phyloP scores from a whole-genome alignment of 2,329 filamentous ascomycete genomes.

The Phialophora expanda region DNA sequence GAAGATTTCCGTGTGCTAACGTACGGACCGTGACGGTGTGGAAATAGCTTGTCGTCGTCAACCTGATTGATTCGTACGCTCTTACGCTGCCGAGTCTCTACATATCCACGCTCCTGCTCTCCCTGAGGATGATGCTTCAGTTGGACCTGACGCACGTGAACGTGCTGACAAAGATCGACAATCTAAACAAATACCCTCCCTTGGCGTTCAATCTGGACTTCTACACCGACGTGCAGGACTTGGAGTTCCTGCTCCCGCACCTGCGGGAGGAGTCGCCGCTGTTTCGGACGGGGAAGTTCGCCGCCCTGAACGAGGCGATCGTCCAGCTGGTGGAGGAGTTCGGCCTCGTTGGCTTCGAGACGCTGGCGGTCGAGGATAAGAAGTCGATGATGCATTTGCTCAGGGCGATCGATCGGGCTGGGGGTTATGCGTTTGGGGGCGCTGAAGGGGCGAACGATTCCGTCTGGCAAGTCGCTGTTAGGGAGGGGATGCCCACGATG shows the following conservation, averaged over 20 bases:
- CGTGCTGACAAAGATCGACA: conserved; percentile 97
- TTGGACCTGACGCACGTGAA: conserved; percentile 97
- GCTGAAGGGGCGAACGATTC: conserved; percentile 93
- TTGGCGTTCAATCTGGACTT: conserved; percentile 95
- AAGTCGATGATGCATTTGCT: conserved; percentile 94
- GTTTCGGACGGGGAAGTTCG: conserved; percentile 71
- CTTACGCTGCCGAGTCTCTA: conserved; percentile 92
- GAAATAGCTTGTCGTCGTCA: conserved; percentile 81
- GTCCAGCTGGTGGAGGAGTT: conserved; percentile 87
- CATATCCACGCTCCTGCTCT: conserved; percentile 89
- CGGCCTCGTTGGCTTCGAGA: conserved; percentile 87
- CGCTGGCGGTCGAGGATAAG: conserved; percentile 94
- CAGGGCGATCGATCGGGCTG: conserved; percentile 85
- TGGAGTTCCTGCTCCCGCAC: conserved; percentile 79
- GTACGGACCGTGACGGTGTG: no score
- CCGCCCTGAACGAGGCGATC: conserved; percentile 82
- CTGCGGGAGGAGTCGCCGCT: conserved; percentile 78
- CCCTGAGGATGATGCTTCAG: conserved; percentile 94
- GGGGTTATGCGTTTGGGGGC: conserved; percentile 89
- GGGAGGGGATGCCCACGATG: conserved; percentile 70
- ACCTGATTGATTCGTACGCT: conserved; percentile 92
- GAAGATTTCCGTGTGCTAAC: conserved; percentile 11
- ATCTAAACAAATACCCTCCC: conserved; percentile 80
- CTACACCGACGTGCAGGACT: conserved; percentile 95
- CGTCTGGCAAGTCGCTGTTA: conserved; percentile 96